Conservation (phyloP, 164 flowering plant genomes). For the Kingdonia uniflora region DNA sequence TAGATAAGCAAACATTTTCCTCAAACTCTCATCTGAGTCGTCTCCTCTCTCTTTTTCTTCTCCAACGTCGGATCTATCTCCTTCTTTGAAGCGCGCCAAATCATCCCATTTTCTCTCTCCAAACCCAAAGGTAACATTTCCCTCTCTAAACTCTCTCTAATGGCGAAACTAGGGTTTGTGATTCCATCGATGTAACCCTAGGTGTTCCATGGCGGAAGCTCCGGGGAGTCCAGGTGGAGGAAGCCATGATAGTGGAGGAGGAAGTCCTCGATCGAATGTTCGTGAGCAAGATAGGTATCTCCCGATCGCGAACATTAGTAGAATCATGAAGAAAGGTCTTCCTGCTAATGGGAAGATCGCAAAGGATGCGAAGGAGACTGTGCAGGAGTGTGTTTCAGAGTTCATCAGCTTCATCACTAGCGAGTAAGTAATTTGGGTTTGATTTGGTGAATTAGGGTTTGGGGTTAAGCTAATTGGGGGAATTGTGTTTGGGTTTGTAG, state of each 20-base stretch:
- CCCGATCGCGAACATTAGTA: slow-evolving; percentile 70
- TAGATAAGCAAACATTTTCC: slow-evolving; percentile 10
- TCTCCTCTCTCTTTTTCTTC: slow-evolving; percentile 17
- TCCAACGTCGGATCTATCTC: slow-evolving; percentile 31
- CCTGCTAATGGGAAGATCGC: slow-evolving; percentile 76
- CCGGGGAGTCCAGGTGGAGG: slow-evolving; percentile 60
- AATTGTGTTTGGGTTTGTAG: slow-evolving; percentile 13
- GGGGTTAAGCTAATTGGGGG: too few relatives aligned
- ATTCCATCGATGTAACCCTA: slow-evolving; percentile 18
- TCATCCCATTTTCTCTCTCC: too few relatives aligned
- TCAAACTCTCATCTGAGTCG: slow-evolving; percentile 23
- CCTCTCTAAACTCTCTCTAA: slow-evolving; percentile 1
- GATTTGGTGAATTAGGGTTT: too few relatives aligned
- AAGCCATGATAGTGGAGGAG: slow-evolving; percentile 56
- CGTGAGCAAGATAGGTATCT: slow-evolving; percentile 69
- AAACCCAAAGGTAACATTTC: slow-evolving; percentile 9
- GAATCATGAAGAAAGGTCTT: slow-evolving; percentile 76
- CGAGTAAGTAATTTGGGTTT: too few relatives aligned
- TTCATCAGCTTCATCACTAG: slow-evolving; percentile 67
- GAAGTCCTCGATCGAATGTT: slow-evolving; percentile 47
- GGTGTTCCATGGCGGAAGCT: slow-evolving; percentile 31
- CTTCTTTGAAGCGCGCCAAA: too few relatives aligned
- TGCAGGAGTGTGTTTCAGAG: slow-evolving; percentile 77
- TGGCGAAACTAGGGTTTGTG: background rate
- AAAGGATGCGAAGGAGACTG: slow-evolving; percentile 72